Conservation (phyloP, 2,329 filamentous ascomycete species). For the Sporothrix euskadiensis region DNA sequence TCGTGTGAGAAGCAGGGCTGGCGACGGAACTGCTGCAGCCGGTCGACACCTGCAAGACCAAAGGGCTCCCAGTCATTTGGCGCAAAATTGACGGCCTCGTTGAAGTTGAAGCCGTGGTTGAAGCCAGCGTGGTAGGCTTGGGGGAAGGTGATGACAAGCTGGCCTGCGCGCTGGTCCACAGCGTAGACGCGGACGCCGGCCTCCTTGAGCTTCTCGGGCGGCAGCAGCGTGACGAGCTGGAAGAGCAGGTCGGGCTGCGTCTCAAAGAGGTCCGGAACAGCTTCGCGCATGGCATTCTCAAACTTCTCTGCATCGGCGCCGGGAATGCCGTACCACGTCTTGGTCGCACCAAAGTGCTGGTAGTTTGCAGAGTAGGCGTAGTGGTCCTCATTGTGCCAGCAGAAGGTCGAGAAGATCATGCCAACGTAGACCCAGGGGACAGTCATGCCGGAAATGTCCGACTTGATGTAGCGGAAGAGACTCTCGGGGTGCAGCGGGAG, state of each 20-base stretch:
- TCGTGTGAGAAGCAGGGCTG: conserved; percentile 98
- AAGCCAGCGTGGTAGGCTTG: conserved; percentile 97
- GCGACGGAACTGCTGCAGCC: conserved; percentile 81
- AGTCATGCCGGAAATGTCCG: conserved; percentile 98
- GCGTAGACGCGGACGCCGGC: conserved; percentile 92
- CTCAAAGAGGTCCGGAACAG: conserved; percentile 94
- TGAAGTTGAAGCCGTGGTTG: conserved; percentile 98
- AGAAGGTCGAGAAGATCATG: conserved; percentile 99
- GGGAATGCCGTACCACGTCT: conserved; percentile 98
- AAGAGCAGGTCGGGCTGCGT: conserved; percentile 95
- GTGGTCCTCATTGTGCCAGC: conserved; percentile 99
- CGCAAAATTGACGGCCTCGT: conserved; percentile 97
- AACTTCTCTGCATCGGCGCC: conserved; percentile 93
- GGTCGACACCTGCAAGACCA: conserved; percentile 80
- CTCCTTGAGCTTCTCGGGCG: conserved; percentile 88
- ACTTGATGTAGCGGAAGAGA: conserved; percentile 94
- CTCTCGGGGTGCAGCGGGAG: conserved; percentile 88
- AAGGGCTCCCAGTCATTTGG: conserved; percentile 93
- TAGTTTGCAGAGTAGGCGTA: conserved; percentile 98
- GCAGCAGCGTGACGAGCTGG: conserved; percentile 93
- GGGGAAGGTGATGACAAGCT: conserved; percentile 95
- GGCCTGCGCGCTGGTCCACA: conserved; percentile 91
- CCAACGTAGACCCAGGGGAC: conserved; percentile 99
- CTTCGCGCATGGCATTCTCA: conserved; percentile 90
- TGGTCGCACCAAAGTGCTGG: conserved; percentile 95